Percentiles rank a stretch among this genome's conserved stretches.
These are phyloP conservation scores for Neofusicoccum parvum DNA, from an alignment of 2,329 filamentous ascomycete genomes.

Conservation along the genomic window DNA sequence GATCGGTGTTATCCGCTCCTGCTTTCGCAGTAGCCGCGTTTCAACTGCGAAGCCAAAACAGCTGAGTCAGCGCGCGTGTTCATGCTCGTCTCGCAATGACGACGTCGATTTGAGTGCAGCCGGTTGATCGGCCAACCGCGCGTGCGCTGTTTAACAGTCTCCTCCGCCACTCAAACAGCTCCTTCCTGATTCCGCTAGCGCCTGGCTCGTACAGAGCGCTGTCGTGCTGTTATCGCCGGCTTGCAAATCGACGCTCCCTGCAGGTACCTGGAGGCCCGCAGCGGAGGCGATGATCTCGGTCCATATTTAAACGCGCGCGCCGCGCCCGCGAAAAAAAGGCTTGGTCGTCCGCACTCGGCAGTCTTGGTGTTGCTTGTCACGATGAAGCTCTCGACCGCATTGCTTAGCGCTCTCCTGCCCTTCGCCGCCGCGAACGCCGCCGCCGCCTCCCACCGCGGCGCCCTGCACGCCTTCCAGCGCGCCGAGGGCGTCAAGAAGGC, in stretches of 20 bases:
- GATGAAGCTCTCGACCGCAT: conserved; percentile 9
- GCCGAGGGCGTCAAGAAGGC: conserved; percentile 2
- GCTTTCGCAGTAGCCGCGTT: background rate
- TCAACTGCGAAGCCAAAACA: background rate
- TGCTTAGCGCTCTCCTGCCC: conserved; percentile 7
- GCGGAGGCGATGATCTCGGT: background rate
- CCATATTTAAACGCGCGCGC: background rate
- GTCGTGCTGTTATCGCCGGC: conserved; percentile 10
- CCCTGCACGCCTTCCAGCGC: conserved; percentile 17
- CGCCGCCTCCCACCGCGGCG: background rate
- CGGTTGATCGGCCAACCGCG: background rate
- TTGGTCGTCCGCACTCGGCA: background rate
- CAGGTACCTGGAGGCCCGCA: background rate
- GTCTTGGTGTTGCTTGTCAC: conserved; percentile 15
- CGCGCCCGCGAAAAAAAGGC: background rate
- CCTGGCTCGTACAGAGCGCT: background rate
- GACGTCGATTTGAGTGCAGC: background rate
- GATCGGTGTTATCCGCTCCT: background rate
- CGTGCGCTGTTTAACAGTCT: background rate
- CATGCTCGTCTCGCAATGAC: background rate
- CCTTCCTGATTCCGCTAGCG: conserved; percentile 12
- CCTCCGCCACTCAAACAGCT: background rate
- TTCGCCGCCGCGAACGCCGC: conserved; percentile 1
- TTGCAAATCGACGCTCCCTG: background rate
- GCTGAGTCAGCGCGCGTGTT: background rate